These are phyloP conservation scores for Thamnidium elegans DNA, from an alignment of 192 early-diverging fungal species.

Conservation along the genomic window DNA sequence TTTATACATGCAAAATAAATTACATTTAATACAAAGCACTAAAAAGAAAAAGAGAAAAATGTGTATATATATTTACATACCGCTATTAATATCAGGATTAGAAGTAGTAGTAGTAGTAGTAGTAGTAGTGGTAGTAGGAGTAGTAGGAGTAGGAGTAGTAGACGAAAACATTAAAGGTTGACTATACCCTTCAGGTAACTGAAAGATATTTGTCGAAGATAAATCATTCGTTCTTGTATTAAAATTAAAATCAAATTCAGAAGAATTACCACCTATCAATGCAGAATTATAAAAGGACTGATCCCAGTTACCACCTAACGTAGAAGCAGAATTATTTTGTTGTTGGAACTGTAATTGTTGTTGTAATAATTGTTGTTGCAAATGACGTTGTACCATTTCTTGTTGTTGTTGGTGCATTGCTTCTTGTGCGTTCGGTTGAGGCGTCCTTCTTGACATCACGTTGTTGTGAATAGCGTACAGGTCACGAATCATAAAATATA, in stretches of 20 bases:
- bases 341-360: background rate
- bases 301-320: background rate
- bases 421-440: no score
- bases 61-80: background rate
- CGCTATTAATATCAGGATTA: no score
- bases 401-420: background rate
- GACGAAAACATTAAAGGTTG: background rate
- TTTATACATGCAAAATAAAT: no score
- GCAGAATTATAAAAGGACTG: background rate
- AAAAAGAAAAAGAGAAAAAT: background rate
- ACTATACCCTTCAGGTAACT: conserved; percentile 8
- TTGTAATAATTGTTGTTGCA: background rate
- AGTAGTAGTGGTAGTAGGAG: background rate
- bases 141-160: no score
- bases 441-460: background rate
- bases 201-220: background rate
- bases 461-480: conserved; percentile 47
- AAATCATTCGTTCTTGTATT: background rate
- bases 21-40: no score
- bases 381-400: background rate
- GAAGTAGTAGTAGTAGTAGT: background rate
- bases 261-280: no score
- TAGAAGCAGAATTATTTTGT: background rate
- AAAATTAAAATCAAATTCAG: no score
- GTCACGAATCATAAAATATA: conserved; percentile 52